Evolutionary conservation across 192 early-diverging fungal species (phyloP), one percentile per base, ranked within the genome.

Genomic region (Coemansia sp.): DNA sequence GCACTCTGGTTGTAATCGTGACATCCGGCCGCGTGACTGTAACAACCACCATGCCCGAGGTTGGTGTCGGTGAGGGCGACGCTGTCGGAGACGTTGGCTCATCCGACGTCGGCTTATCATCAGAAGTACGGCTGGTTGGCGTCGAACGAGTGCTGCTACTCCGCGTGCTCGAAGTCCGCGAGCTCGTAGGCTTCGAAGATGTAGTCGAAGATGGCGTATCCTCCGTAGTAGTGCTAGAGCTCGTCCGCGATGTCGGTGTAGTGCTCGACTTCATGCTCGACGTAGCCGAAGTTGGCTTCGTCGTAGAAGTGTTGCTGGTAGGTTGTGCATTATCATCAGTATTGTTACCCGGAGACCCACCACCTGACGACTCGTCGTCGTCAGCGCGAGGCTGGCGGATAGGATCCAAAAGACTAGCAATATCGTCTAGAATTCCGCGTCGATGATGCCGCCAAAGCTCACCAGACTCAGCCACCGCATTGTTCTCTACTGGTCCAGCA

Each of bases 21-120:
- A 46, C 20, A 38, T 73, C 73, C 7, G 75, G 72, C 60, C 80
- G 69, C 43, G 80, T 82, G 7, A 75, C 63, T 10, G 80, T 82
- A 13, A 82, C 75, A 15, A 82, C n/a, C 18, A 67, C 71, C 74
- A 76, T 36, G 5, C 18, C 24, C 43, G 69, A 55, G 12, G 47
- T 31, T 11, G 22, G 11, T 6, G 75, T 70, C 20, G 70, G 47
- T 29, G 44, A 31, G 18, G 75, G 59, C 41, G 75, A 55, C 49
- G 49, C 0, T 8, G 49, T 22, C 6, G 49, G n/a, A 18, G 49
- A 22, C 5, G 67, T 42, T 16, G 66, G 51, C 33, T 66, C 63
- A 12, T 63, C 47, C 33, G 67, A 13, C 27, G 67, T 51, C 49
- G 49, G 49, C 49, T 10, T n/a, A n/a, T 20, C 20, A 6, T 51